Evolutionary conservation across 441 rosid genomes (phyloP).

Genomic region (Metrosideros polymorpha): DNA sequence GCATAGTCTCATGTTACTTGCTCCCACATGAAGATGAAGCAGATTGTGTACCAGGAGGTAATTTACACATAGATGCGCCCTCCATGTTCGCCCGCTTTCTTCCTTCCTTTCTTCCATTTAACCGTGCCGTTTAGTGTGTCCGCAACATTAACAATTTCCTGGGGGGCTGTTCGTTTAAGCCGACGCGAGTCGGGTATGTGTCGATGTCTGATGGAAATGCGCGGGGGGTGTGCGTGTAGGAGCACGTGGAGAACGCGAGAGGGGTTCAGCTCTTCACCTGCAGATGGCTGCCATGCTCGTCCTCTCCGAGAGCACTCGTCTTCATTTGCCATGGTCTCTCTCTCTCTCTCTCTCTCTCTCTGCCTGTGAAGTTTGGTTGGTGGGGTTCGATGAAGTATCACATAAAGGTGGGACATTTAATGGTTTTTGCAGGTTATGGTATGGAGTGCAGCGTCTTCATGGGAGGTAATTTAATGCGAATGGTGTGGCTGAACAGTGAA

Average conservation of each 20-base stretch:
- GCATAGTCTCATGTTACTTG: neutral
- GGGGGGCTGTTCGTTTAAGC: neutral
- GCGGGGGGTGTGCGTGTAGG: constrained; percentile 22
- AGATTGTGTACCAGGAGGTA: constrained; percentile 37
- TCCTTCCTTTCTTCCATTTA: neutral
- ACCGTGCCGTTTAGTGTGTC: neutral
- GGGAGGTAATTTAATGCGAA: constrained; percentile 59
- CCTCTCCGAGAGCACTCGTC: constrained; percentile 77
- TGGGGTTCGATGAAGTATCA: neutral
- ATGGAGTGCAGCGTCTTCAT: constrained; percentile 94
- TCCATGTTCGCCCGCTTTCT: neutral
- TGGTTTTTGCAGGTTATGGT: constrained; percentile 70
- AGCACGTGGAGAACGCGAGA: constrained; percentile 57
- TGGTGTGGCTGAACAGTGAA: neutral
- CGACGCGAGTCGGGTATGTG: neutral
- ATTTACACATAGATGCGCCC: neutral
- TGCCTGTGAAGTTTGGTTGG: neutral
- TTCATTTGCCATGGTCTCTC: constrained; percentile 84
- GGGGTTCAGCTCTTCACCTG: constrained; percentile 74
- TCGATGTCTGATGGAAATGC: neutral
- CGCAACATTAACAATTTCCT: neutral
- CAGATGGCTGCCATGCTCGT: constrained; percentile 61
- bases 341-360: neutral
- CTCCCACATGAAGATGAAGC: constrained; percentile 1
- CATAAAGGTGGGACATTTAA: neutral